phyloP scores from a whole-genome alignment of 345 rosid species.

The Excoecaria agallocha region DNA sequence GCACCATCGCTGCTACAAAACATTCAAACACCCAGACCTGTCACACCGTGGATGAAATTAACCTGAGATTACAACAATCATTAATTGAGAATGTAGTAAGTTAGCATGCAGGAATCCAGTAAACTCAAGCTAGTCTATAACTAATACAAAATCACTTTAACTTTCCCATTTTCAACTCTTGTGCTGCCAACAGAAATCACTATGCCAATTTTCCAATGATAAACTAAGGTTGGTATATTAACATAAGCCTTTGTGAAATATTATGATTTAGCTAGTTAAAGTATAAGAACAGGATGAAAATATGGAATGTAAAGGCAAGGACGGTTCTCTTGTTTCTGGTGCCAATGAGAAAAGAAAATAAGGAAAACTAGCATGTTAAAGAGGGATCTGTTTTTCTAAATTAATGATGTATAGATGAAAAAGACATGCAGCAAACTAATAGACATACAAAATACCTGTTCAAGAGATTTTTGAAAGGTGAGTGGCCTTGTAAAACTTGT shows the following conservation, averaged over 20 bases:
- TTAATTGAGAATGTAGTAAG: neutral
- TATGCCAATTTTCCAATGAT: neutral
- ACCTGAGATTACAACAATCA: no score
- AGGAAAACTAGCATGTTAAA: neutral
- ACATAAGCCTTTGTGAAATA: neutral
- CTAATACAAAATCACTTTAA: conserved; percentile 3
- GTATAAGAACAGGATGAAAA: neutral
- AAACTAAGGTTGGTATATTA: neutral
- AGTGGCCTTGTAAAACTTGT: conserved; percentile 52
- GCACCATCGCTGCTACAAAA: no score
- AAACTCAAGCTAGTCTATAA: neutral
- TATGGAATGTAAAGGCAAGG: neutral
- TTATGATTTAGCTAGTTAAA: neutral
- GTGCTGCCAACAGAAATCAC: neutral
- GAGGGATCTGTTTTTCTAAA: neutral
- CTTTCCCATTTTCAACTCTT: neutral
- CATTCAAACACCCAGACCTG: no score
- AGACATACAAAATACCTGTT: conserved; percentile 23
- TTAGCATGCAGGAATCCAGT: neutral
- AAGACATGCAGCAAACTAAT: conserved; percentile 1
- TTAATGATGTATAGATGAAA: neutral
- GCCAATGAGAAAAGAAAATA: neutral
- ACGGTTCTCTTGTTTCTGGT: neutral
- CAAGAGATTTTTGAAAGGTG: conserved; percentile 42
- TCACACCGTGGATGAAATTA: neutral